Base-by-base conservation (phyloP, 2,329 filamentous ascomycete species). In the Botryotinia globosa region DNA sequence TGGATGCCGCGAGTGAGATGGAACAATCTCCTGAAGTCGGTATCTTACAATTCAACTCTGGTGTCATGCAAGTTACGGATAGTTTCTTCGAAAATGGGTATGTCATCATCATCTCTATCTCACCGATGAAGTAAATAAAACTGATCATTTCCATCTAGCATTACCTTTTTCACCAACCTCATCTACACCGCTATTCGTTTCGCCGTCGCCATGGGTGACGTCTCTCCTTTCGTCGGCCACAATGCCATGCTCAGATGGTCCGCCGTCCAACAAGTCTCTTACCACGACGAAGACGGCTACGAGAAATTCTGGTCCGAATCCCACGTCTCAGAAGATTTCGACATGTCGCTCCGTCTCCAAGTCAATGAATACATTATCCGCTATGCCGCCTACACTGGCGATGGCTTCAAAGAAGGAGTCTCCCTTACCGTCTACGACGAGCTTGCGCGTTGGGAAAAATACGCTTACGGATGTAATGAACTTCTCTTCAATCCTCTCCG, bases 381-480 rank as follows among this genome's bases (percentile, higher is more conserved):
- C 51, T 85, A 94, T 37, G 91, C 89, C 9, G 88, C 90, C 29
- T 94, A 92, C 86, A 89, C 90, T 8, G 89, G 90, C 54, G 89
- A 91, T n/a, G 91, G 90, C 66, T 94, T 94, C 85, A 91, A 94
- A 80, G 92, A 95, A 80, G 92, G 93, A 76, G 92, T 95, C 69
- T 94, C 92, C 1, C 84, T 95, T 72, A 95, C 92, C 0, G 92
- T 95, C 16, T 94, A 95, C 80, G 92, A 95, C 81, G 93, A 95
- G 81, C 85, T 95, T 73, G 91, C 92, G 1, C 90, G 93, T 72
- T 95, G 93, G 92, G 92, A 95, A 80, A 95, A 95, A 82, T 94
- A 94, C 80, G 93, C 92, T 3, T 94, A 94, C 78, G 92, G 92
- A 54, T 94, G 93, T 82, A 93, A 92, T 80, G 92, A 94, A 83